A percentile compares a stretch with the other conserved stretches of the same genome.
phyloP scores from a whole-genome alignment of 140 eudicot species.

The Stevia rebaudiana region DNA sequence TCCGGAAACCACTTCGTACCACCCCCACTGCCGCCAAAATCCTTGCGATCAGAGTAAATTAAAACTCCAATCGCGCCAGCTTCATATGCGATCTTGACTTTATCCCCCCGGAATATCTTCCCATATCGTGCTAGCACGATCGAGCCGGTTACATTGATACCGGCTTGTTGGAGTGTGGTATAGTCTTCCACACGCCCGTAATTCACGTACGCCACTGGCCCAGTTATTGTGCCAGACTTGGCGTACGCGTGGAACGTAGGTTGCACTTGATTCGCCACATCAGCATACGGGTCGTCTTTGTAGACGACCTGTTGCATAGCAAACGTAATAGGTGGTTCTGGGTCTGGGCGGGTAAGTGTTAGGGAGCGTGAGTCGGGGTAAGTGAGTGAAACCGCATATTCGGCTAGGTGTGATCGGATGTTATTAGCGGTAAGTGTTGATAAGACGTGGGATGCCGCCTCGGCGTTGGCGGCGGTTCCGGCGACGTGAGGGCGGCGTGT shows the following conservation, averaged over 20 bases:
- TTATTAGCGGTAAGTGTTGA: slow-evolving; percentile 51
- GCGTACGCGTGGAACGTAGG: slow-evolving; percentile 79
- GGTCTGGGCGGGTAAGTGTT: slow-evolving; percentile 33
- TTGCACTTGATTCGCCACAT: slow-evolving; percentile 46
- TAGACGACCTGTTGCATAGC: slow-evolving; percentile 47
- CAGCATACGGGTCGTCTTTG: slow-evolving; percentile 59
- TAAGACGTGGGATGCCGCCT: slow-evolving; percentile 58
- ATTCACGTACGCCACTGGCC: slow-evolving; percentile 64
- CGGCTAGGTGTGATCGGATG: slow-evolving; percentile 42
- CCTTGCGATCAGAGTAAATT: slow-evolving; percentile 61
- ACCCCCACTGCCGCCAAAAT: slow-evolving; percentile 69
- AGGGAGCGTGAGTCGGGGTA: slow-evolving; percentile 59
- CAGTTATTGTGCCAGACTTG: slow-evolving; percentile 48
- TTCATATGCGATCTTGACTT: slow-evolving; percentile 54
- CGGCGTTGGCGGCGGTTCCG: slow-evolving; percentile 64
- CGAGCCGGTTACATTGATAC: slow-evolving; percentile 44
- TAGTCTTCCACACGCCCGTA: slow-evolving; percentile 82
- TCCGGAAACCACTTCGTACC: slow-evolving; percentile 61
- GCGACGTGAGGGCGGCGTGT: slow-evolving; percentile 82
- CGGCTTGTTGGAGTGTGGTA: slow-evolving; percentile 20
- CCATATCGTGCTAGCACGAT: slow-evolving; percentile 68
- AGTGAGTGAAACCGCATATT: slow-evolving; percentile 50
- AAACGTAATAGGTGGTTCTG: slow-evolving; percentile 34
- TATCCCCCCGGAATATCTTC: slow-evolving; percentile 63
- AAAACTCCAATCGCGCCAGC: slow-evolving; percentile 65